Base-by-base conservation (phyloP, 176 grass and related monocot species). In the Themeda triandra region DNA sequence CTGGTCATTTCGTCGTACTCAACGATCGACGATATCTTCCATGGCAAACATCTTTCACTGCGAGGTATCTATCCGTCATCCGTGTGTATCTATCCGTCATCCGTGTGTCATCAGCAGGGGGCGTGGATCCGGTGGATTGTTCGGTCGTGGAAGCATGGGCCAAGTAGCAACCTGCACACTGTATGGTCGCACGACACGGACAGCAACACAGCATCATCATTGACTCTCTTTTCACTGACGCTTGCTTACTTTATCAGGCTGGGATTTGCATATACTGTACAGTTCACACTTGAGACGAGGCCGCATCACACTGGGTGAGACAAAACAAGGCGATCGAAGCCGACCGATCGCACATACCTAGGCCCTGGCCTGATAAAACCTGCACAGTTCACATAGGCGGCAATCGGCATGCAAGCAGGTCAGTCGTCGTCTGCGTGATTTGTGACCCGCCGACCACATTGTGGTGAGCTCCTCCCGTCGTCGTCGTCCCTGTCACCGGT, bases 131-230 rank as follows among this genome's bases (percentile, higher is more conserved):
- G 23, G 23, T 72, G 11, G 37, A 45, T 17, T 46, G 11, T 45
- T 46, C 45, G 32, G 33, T 77, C 15, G 37, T 75, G 70, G 70
- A 37, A 37, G 58, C 79, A 69, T 82, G 70, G 71, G 69, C 60
- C 53, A 33, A 33, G 59, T 44, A 30, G 42, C 42, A 48, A 12
- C 21, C 7, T 2, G 21, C n/a, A 3, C 28, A 45, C 8, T 18
- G 49, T 85, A 37, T n/a, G 66, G 63, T 68, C 63, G 14, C n/a
- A 36, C 46, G 46, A 18, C 13, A 18, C 46, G 3, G 5, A 49
- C 46, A 6, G 15, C 21, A 7, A 10, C 59, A 4, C 54, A 8
- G 23, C 35, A 70, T 2, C 68, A 71, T 5, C 28, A 12, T 27
- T 8, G 11, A 21, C 17, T 70, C 19, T 69, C 35, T 65, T 66